Evolutionary conservation across 1,284 basidiomycete genomes (phyloP), one percentile per base, ranked within the genome.

Genomic region (Ustilago hordei): DNA sequence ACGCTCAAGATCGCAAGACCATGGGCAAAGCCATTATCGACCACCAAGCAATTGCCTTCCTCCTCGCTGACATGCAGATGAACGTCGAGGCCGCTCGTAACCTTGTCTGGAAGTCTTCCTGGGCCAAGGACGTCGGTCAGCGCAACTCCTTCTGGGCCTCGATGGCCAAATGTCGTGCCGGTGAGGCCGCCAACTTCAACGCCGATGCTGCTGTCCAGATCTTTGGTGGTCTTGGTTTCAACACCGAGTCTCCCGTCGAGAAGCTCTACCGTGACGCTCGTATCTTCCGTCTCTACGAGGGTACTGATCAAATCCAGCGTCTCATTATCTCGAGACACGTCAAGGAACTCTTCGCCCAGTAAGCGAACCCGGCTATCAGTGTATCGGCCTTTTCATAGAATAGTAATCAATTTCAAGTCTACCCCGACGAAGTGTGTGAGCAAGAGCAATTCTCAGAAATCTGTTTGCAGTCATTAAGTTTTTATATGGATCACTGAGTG

Each of bases 1-100:
- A 89, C 76, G 89, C 89, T 7, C 89, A 89, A 72, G 87, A 88
- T 54, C 87, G 89, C 63, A 87, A 89, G 87, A 90, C 89, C 8
- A 90, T 90, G 88, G 89, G 89, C 31, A 87, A 87, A 62, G 82
- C 87, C 3, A 90, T 90, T 81, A 89, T 90, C 69, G 86, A 89
- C 69, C 89, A 90, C 81, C 89, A 89, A 76, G 89, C 88, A 32
- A 87, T 89, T 32, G 88, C 88, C 8, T 89, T 89, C 83, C 88
- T 90, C 86, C 86, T 90, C 6, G 89, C 89, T 15, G 89, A 90
- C 73, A 90, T 90, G 89, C 88, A 89, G 8, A 89, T 89, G 82
- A 75, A 70, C 60, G 88, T 87, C 32, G 89, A 89, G 80, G 86
- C 87, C 2, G 85, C 88, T 1, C 83, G 88, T 12, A 87, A 85